Percentiles rank a stretch among this genome's conserved stretches.
phyloP scores from a whole-genome alignment of 108 stramenopile genomes.

The Pseudonitzschia multistriata region DNA sequence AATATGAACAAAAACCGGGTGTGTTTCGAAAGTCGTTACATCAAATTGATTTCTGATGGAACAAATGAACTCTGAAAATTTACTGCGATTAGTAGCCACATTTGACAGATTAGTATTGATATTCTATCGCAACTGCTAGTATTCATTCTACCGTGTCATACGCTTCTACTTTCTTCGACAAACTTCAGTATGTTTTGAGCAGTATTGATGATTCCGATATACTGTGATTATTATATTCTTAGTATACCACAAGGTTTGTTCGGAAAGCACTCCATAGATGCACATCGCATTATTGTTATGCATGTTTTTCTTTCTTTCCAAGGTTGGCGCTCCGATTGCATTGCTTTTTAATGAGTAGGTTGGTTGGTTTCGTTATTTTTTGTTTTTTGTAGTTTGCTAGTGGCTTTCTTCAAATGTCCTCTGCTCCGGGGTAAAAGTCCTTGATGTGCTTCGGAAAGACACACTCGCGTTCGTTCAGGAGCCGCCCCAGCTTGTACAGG shows the following conservation, averaged over 20 bases:
- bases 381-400: not conserved
- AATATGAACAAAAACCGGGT: no score
- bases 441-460: constrained; percentile 76
- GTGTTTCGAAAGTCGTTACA: no score
- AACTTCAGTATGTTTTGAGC: no score
- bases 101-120: no score
- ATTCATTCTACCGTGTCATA: no score
- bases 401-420: constrained; percentile 47
- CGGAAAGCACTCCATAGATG: not conserved
- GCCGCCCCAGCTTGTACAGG: constrained; percentile 73
- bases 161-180: no score
- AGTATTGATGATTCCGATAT: no score
- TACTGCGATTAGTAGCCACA: no score
- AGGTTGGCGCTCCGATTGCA: not conserved
- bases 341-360: not conserved
- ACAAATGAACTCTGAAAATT: no score
- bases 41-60: no score
- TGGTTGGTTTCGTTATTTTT: not conserved
- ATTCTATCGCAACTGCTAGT: no score
- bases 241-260: not conserved
- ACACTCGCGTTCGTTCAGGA: constrained; percentile 72
- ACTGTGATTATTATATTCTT: no score
- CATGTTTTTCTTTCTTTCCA: not conserved
- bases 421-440: constrained; percentile 82
- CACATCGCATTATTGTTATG: not conserved